Conservation (phyloP, 2,329 filamentous ascomycete species). For the Venturia pyrina region DNA sequence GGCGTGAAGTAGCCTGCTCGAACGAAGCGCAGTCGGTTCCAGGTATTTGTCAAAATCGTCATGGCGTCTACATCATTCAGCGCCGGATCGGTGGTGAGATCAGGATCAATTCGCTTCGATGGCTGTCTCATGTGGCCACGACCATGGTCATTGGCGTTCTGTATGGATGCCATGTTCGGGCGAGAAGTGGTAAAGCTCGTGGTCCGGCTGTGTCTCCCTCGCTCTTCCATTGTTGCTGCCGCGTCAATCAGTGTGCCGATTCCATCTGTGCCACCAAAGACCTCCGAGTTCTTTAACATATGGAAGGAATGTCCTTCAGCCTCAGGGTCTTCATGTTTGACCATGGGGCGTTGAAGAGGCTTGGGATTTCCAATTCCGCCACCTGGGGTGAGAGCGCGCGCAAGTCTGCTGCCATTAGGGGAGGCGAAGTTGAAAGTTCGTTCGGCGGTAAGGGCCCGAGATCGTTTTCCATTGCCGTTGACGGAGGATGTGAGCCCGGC, state of each 20-base stretch:
- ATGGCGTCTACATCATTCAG: not conserved
- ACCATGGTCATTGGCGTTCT: not conserved
- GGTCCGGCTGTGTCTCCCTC: not conserved
- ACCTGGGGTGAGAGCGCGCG: not conserved
- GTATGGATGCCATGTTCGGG: not conserved
- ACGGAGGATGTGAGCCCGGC: constrained; percentile 63
- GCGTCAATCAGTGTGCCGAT: constrained; percentile 7
- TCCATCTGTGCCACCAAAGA: constrained; percentile 5
- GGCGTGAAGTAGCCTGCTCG: constrained; percentile 93
- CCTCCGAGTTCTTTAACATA: not conserved
- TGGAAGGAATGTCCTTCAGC: constrained; percentile 4
- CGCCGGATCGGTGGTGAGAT: not conserved
- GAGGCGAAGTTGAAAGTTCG: constrained; percentile 15
- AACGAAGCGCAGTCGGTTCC: constrained; percentile 90
- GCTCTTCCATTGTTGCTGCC: not conserved
- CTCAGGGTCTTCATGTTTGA: not conserved
- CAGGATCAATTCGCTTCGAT: not conserved
- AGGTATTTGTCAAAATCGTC: constrained; percentile 40
- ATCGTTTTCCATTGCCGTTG: not conserved
- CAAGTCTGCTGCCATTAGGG: constrained; percentile 11
- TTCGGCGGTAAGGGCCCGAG: not conserved
- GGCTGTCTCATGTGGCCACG: not conserved
- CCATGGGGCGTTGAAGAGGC: not conserved
- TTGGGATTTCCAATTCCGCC: not conserved
- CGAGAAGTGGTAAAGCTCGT: constrained; percentile 2